phyloP scores from a whole-genome alignment of 202 grass and related monocot species.

The Panicum virgatum region DNA sequence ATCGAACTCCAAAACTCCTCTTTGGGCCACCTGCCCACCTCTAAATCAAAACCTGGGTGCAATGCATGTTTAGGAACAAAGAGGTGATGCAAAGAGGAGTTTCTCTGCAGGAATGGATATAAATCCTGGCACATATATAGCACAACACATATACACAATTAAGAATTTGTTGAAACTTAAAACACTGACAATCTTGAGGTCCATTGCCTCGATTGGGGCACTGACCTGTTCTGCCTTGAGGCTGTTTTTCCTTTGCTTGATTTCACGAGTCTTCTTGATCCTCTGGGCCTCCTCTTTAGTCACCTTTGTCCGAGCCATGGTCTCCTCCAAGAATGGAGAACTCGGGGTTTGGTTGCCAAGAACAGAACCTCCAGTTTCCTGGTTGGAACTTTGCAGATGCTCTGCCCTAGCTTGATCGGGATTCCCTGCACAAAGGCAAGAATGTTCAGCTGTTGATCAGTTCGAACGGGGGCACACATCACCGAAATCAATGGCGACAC shows the following conservation, averaged over 20 bases:
- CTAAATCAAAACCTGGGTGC: not conserved
- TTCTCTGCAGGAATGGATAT: not conserved
- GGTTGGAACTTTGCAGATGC: not conserved
- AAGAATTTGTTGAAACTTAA: not conserved
- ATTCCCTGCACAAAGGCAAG: not conserved
- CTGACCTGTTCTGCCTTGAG: not conserved
- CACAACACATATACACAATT: not conserved
- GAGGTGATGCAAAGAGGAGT: too few relatives aligned
- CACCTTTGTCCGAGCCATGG: conserved; percentile 19
- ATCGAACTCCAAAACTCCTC: not conserved
- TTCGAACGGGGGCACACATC: not conserved
- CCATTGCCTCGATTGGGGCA: not conserved
- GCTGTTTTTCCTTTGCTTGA: not conserved
- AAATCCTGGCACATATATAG: not conserved
- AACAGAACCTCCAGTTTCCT: not conserved
- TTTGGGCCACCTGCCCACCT: not conserved
- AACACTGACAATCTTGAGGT: not conserved
- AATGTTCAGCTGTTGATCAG: not conserved
- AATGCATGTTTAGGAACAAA: not conserved
- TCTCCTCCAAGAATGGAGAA: not conserved
- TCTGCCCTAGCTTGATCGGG: not conserved
- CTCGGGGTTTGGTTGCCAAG: not conserved
- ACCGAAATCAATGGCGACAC: not conserved
- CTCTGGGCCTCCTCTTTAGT: not conserved
- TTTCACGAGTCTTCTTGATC: not conserved